Percentiles rank a stretch among this genome's conserved stretches.
These are phyloP conservation scores for Serendipita sp. DNA, from an alignment of 768 basidiomycete species.

Conservation along the genomic window DNA sequence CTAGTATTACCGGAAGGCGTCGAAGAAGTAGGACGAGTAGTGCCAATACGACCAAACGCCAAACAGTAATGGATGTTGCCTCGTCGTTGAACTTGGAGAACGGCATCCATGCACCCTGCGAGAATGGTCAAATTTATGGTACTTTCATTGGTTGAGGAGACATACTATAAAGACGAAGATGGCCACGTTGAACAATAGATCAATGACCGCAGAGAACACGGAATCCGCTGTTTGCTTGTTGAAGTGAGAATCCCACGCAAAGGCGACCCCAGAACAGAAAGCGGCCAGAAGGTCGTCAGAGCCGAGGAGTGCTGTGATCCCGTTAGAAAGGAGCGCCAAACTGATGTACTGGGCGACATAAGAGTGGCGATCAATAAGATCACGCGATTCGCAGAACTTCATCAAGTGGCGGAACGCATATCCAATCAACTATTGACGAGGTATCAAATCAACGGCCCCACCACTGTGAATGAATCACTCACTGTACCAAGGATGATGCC, in stretches of 20 bases:
- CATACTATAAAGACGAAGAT: conserved; percentile 4
- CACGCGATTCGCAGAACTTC: conserved; percentile 77
- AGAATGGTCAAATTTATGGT: conserved; percentile 35
- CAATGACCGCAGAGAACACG: conserved; percentile 90
- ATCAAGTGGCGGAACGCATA: conserved; percentile 74
- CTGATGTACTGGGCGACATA: conserved; percentile 87
- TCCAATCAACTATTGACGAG: conserved; percentile 31
- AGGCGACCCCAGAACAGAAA: conserved; percentile 88
- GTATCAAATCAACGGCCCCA: neutral
- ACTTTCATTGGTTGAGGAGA: neutral
- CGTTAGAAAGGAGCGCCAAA: conserved; percentile 70
- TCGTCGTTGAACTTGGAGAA: conserved; percentile 62
- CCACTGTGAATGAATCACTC: neutral
- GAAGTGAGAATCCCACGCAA: conserved; percentile 94
- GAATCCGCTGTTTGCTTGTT: conserved; percentile 89
- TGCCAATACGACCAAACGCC: conserved; percentile 73
- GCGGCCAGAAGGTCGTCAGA: conserved; percentile 90
- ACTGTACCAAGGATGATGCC: conserved; percentile 55
- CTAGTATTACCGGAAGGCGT: conserved; percentile 70
- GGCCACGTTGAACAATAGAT: conserved; percentile 88
- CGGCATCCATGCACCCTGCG: conserved; percentile 96
- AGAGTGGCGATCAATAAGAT: conserved; percentile 85
- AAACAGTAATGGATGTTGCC: conserved; percentile 53
- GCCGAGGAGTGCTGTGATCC: conserved; percentile 69
- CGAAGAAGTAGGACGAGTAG: conserved; percentile 70